Evolutionary conservation across 768 basidiomycete genomes (phyloP).

Genomic region (Pleurotus salmoneostramineus): DNA sequence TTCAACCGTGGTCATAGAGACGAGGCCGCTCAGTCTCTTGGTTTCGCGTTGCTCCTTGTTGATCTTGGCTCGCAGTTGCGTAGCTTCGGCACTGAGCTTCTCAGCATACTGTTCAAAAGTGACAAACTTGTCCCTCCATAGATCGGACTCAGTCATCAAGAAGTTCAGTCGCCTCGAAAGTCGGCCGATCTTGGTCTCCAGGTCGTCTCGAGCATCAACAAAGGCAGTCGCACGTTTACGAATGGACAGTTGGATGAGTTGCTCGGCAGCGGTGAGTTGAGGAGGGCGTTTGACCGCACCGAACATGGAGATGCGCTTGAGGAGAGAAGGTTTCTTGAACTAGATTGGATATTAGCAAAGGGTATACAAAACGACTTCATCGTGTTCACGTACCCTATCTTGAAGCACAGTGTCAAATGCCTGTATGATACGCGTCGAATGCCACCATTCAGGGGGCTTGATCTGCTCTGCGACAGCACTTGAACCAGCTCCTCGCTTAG

Average conservation of each 20-base stretch:
- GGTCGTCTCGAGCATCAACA: slow-evolving; percentile 89
- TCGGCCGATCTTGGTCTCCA: slow-evolving; percentile 91
- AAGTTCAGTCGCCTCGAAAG: slow-evolving; percentile 84
- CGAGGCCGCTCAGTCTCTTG: slow-evolving; percentile 75
- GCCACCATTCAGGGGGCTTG: slow-evolving; percentile 92
- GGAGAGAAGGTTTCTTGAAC: slow-evolving; percentile 86
- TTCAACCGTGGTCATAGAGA: slow-evolving; percentile 74
- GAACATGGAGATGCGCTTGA: slow-evolving; percentile 81
- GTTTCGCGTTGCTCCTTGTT: slow-evolving; percentile 90
- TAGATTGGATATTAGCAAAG: slow-evolving; percentile 20
- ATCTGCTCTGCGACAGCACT: slow-evolving; percentile 87
- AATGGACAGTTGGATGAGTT: slow-evolving; percentile 83
- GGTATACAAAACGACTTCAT: not conserved
- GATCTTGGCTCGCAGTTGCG: slow-evolving; percentile 81
- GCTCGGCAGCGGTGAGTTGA: slow-evolving; percentile 75
- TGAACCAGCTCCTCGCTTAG: slow-evolving; percentile 75
- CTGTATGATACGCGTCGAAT: slow-evolving; percentile 84
- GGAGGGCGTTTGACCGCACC: slow-evolving; percentile 69
- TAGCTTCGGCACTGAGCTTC: slow-evolving; percentile 82
- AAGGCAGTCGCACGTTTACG: slow-evolving; percentile 93
- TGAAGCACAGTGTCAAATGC: slow-evolving; percentile 86
- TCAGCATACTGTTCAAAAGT: slow-evolving; percentile 94
- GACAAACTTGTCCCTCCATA: slow-evolving; percentile 93
- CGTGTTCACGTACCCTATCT: slow-evolving; percentile 56
- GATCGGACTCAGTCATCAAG: slow-evolving; percentile 85